These are phyloP conservation scores for Coprinopsis marcescibilis DNA, from an alignment of 768 basidiomycete genomes.

Conservation along the genomic window DNA sequence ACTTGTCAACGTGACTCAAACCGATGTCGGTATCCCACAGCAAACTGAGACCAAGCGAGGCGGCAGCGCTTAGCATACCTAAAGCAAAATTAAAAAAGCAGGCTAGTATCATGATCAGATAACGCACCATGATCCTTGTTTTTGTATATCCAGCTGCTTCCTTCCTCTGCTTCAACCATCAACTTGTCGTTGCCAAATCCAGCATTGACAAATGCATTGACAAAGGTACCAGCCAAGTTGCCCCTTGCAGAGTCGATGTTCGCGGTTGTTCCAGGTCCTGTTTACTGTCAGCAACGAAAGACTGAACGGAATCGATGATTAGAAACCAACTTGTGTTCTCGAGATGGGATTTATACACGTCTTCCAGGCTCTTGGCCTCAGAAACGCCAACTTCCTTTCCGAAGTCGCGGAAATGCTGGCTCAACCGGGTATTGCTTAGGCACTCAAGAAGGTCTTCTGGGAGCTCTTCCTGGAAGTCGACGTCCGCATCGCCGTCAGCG, in stretches of 20 bases:
- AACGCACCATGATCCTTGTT: conserved; percentile 92
- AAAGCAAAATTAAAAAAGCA: conserved; percentile 7
- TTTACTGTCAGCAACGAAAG: not conserved
- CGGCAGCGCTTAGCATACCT: conserved; percentile 97
- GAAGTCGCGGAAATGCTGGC: conserved; percentile 80
- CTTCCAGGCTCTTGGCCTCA: conserved; percentile 89
- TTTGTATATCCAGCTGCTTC: conserved; percentile 99
- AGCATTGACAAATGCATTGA: conserved; percentile 98
- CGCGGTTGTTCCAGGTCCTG: conserved; percentile 61
- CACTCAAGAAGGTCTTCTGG: conserved; percentile 82
- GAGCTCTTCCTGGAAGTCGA: conserved; percentile 56
- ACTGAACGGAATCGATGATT: not conserved
- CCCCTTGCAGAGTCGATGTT: conserved; percentile 91
- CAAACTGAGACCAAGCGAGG: conserved; percentile 86
- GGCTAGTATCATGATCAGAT: not conserved
- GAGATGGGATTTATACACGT: conserved; percentile 95
- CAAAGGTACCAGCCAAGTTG: conserved; percentile 94
- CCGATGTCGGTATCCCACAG: conserved; percentile 97
- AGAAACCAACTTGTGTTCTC: conserved; percentile 70
- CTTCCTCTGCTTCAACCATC: conserved; percentile 95
- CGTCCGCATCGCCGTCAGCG: conserved; percentile 49
- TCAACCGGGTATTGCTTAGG: conserved; percentile 80
- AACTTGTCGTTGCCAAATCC: conserved; percentile 98
- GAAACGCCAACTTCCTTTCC: conserved; percentile 89
- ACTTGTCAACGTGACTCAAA: conserved; percentile 92